Base-by-base conservation (phyloP, 306 rosid genomes). In the Citrullus mucosospermus region DNA sequence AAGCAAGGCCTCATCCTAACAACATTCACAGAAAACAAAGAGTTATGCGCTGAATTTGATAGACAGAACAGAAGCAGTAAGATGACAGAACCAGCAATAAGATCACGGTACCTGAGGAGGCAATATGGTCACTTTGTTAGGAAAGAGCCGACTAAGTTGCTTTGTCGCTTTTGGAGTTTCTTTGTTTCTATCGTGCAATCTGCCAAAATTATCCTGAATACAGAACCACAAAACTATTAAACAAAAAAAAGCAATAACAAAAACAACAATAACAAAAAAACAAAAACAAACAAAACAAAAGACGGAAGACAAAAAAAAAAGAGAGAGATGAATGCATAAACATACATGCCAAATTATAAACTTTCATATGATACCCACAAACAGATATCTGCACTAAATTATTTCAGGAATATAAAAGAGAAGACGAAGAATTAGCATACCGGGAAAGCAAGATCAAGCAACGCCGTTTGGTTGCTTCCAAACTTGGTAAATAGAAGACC, bases 391-490 rank as follows among this genome's bases (percentile, higher is more conserved):
- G 36, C 36, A 32, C 36, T 32, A 2, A 2, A 32, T 32, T 32
- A 32, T 32, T 32, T 32, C 36, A 32, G 36, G 36, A 32, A 32
- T 32, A 32, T 32, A 32, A 3, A 32, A 32, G 36, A 66, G 76
- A 77, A 74, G n/a, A 67, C 12, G 67, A 13, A 1, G 17, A 83
- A 57, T 56, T 80, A 57, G 69, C 81, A 75, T 95, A 92, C 98
- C 92, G 96, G 97, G 80, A 92, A 89, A 76, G 98, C 93, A 86
- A 94, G 96, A 90, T 95, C 98, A 81, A 95, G 93, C 34, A 92
- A 85, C n/a, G 98, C 93, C 6, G 98, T 88, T 84, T 92, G 97
- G 84, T 85, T 92, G 85, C 91, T 84, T 82, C 98, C 97, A 17
- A 90, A 89, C 82, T 94, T 94, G 0, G 97, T 94, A 76, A 95